Base-by-base conservation (phyloP, 345 rosid genomes). In the Rhodomyrtus tomentosa region DNA sequence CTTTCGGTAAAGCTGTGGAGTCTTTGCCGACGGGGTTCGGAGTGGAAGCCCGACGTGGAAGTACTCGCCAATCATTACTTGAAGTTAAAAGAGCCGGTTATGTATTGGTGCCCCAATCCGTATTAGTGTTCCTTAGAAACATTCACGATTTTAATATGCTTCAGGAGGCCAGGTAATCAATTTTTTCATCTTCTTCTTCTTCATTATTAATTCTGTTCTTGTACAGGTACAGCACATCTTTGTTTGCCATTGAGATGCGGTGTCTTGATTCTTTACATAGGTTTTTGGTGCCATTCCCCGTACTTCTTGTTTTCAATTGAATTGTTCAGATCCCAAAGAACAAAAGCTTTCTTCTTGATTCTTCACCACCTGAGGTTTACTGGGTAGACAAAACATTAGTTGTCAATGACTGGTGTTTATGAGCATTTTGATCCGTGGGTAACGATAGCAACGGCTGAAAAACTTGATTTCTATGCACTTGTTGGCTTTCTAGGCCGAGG, bases 21-120 rank as follows among this genome's bases (percentile, higher is more conserved):
- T 38, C 48, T 40, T 42, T 11, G 83, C 56, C 59, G 27, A 55
- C 16, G 5, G 45, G 12, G 68, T 55, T 54, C 5, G 10, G 68
- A 18, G 59, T 10, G 14, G 49, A 48, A 40, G 52, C 25, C 52
- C 18, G 18, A 8, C 14, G 22, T n/a, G 0, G 79, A 48, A 14
- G 85, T 59, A 51, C 85, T 50, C 81, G 81, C 51, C 85, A 83
- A 83, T 83, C 85, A 68, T 83, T 79, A 72, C 85, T 83, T 83
- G 85, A 27, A 82, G 40, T 29, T 55, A 20, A 40, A 42, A 50
- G 48, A 14, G 36, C 45, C 45, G 45, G 45, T 25, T 8, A 40
- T 4, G 79, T 2, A 18, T 68, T 0, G 79, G 79, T 36, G 45
- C 45, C 76, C 45, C 76, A 9, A 9, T 68, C 76, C 18, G 10